phyloP scores from a whole-genome alignment of 1,284 basidiomycete genomes.

The Neolentinus lepideus region DNA sequence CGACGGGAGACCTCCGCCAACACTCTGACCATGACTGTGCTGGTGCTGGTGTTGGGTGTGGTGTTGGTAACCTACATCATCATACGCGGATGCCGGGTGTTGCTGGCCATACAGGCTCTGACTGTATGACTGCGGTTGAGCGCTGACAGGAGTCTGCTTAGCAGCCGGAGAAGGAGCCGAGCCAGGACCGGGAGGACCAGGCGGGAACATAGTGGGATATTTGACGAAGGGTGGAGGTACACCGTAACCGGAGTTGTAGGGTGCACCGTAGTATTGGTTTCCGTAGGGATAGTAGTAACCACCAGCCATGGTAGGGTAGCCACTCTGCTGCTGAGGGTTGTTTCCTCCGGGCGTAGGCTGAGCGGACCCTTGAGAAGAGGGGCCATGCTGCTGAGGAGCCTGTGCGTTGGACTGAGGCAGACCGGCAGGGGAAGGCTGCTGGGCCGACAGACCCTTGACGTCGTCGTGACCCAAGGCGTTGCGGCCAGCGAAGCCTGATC shows the following conservation, averaged over 20 bases:
- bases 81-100: conserved; percentile 48
- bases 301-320: conserved; percentile 48
- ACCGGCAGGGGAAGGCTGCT: conserved; percentile 38
- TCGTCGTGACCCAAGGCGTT: conserved; percentile 65
- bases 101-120: conserved; percentile 59
- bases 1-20: conserved; percentile 38
- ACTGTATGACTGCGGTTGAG: conserved; percentile 55
- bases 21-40: conserved; percentile 38
- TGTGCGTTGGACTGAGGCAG: conserved; percentile 46
- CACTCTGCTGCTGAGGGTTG: conserved; percentile 54
- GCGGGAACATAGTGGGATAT: conserved; percentile 67
- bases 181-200: conserved; percentile 56
- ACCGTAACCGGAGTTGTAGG: conserved; percentile 63
- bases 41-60: conserved; percentile 44
- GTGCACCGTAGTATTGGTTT: conserved; percentile 65
- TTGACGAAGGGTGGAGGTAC: conserved; percentile 68
- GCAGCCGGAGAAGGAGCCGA: conserved; percentile 53
- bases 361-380: conserved; percentile 28
- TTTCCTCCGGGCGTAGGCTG: conserved; percentile 51
- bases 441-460: conserved; percentile 55
- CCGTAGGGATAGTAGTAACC: conserved; percentile 62
- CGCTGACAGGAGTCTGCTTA: conserved; percentile 52
- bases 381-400: conserved; percentile 46
- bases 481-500: conserved; percentile 49
- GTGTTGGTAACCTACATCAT: conserved; percentile 58